Conservation (phyloP, 225 moss, liverwort and hornwort genomes). For the Straminergon stramineum region DNA sequence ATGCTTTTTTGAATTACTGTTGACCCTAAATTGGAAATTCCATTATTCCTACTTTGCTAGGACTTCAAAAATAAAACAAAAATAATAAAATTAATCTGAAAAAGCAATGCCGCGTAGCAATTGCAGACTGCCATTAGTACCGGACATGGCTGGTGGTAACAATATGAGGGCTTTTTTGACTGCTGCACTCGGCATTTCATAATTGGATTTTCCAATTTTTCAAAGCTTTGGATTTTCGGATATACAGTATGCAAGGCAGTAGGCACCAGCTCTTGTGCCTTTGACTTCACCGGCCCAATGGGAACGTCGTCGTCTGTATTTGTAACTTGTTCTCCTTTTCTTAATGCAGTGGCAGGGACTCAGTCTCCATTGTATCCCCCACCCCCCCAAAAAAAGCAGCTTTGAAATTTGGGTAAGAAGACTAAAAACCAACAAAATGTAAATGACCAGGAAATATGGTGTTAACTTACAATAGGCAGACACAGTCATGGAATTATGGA, state of each 20-base stretch:
- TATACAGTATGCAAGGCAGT: no score
- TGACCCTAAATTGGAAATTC: no score
- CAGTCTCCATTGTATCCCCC: not conserved
- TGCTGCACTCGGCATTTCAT: not conserved
- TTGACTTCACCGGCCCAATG: no score
- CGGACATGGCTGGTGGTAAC: not conserved
- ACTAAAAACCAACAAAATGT: not conserved
- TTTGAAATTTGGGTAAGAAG: not conserved
- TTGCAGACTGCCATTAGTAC: not conserved
- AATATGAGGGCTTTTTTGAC: not conserved
- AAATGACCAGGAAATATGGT: not conserved
- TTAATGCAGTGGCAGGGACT: not conserved
- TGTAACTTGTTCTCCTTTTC: not conserved
- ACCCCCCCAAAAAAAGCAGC: no score
- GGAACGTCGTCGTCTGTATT: no score
- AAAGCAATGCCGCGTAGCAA: not conserved
- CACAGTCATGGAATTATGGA: not conserved
- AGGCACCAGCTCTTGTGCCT: no score
- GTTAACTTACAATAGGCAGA: not conserved
- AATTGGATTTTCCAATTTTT: not conserved
- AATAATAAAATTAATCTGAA: no score
- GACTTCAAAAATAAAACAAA: no score
- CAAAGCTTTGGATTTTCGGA: not conserved
- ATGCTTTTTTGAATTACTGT: no score
- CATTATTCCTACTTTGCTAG: no score